A percentile compares a stretch with the other conserved stretches of the same genome.
Conservation (phyloP, 495 filamentous ascomycete genomes). For the Chaetomium tenue region DNA sequence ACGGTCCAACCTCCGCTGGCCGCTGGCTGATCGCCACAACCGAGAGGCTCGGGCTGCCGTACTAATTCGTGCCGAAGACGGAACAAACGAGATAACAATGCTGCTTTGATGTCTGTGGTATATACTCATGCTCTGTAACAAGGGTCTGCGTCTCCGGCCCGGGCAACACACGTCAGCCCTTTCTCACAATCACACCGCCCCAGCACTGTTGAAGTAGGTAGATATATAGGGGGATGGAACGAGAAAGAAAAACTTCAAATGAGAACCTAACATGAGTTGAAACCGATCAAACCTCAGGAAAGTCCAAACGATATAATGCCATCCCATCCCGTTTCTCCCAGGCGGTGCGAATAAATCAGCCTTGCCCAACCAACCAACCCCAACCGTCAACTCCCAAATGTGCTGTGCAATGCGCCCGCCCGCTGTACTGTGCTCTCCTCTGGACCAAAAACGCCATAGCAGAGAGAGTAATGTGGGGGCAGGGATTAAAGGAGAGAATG, state of each 20-base stretch:
- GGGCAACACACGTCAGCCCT: neutral
- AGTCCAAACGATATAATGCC: neutral
- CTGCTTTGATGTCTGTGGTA: too few species aligned
- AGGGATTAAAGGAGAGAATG: neutral
- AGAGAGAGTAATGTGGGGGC: neutral
- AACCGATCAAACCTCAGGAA: neutral
- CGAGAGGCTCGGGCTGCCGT: too few species aligned
- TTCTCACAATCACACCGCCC: neutral
- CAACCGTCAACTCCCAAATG: conserved; percentile 3
- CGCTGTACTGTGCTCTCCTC: neutral
- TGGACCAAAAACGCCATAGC: neutral
- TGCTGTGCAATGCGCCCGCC: conserved; percentile 6
- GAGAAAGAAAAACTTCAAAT: neutral
- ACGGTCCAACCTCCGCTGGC: too few species aligned
- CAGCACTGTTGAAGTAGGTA: neutral
- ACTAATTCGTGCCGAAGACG: too few species aligned
- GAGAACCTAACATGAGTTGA: neutral
- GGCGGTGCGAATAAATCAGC: neutral
- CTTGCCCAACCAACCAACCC: neutral
- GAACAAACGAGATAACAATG: too few species aligned
- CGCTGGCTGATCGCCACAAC: too few species aligned
- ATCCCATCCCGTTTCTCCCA: neutral
- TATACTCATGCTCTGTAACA: too few species aligned
- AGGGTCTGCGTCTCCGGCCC: too few species aligned
- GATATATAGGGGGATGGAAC: neutral